Conservation (phyloP, 768 basidiomycete species). For the Naganishia vishniacii region DNA sequence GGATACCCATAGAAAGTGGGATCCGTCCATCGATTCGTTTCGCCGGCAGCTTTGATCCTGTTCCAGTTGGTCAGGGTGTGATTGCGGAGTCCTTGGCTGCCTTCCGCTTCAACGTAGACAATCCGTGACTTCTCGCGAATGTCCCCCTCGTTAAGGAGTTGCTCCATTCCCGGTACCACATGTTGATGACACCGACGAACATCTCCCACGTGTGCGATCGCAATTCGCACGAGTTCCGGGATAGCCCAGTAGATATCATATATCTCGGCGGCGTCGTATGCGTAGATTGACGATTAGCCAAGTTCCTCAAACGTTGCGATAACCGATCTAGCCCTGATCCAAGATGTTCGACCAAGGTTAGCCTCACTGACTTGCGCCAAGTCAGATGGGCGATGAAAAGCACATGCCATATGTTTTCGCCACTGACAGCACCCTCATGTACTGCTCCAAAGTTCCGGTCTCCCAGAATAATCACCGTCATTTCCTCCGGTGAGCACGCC, state of each 20-base stretch:
- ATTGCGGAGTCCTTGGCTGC: background rate
- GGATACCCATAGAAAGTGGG: background rate
- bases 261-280: conserved; percentile 30
- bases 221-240: conserved; percentile 26
- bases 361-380: too few relatives aligned
- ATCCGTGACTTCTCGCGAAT: background rate
- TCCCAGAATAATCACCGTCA: conserved; percentile 7
- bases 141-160: background rate
- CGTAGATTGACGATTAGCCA: conserved; percentile 31
- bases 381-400: too few relatives aligned
- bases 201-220: conserved; percentile 27
- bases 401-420: conserved; percentile 19
- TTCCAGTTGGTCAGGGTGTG: background rate
- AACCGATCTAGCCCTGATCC: conserved; percentile 22
- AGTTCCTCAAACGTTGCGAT: conserved; percentile 27
- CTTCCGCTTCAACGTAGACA: background rate
- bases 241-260: conserved; percentile 32
- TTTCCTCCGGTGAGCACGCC: background rate
- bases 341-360: too few relatives aligned
- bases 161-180: background rate
- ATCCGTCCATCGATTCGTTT: background rate
- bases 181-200: conserved; percentile 25
- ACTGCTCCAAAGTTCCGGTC: background rate
- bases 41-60: background rate
- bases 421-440: background rate